Evolutionary conservation across 352 stramenopile genomes (phyloP), one percentile per base, ranked within the genome.

Genomic region (Phytopythium oedochilum): DNA sequence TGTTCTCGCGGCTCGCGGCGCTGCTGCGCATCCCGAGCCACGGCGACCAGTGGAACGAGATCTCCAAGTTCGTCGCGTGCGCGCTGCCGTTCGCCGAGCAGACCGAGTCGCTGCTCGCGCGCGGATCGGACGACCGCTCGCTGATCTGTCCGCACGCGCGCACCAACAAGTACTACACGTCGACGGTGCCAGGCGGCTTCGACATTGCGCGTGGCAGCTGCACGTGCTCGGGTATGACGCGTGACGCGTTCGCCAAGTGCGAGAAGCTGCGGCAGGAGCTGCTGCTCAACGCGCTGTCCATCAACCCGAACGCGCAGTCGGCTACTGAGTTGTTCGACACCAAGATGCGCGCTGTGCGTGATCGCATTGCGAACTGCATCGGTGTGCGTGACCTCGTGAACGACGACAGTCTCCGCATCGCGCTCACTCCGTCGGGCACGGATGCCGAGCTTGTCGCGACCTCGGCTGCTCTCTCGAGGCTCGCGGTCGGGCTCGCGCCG

Each of bases 141-240:
- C 57, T 88, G 31, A 50, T 96, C 7, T 89, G 78, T 56, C 66
- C 81, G n/a, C 57, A 59, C 4, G 68, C 71, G 38, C 89, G 92
- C 63, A 90, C 81, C n/a, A 96, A 96, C 75, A 96, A 90, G 51
- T 96, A 96, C 57, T 80, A 92, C 59, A 81, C 75, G 52, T 92
- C 86, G 20, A 93, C 86, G n/a, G 69, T 94, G 15, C 71, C 78
- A 14, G 75, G 64, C 44, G 60, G 57, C n/a, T 77, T 54, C 42
- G 75, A 89, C 50, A 86, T 96, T 50, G 66, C 73, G 14, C 76
- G 88, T 7, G 85, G 77, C 17, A 94, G 82, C 54, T 96, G 88
- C 68, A 96, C 88, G 34, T 92, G 86, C 67, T 94, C 81, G 44
- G 88, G 80, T 48, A 84, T 93, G 51, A 79, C 71, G 8, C 64